phyloP scores from a whole-genome alignment of 2,329 filamentous ascomycete species.

The Scedosporium boydii region DNA sequence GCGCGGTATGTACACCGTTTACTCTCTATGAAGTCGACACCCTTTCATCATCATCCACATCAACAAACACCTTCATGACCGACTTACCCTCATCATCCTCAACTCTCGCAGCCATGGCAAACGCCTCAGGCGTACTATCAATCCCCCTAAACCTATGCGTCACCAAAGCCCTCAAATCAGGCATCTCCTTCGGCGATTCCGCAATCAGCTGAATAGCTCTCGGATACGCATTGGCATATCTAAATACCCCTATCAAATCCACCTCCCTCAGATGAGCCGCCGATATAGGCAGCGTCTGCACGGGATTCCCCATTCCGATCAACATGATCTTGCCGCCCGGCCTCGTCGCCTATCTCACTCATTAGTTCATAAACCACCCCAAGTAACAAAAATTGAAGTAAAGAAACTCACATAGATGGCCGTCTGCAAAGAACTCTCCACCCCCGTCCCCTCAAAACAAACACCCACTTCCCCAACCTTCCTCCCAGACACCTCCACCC shows the following conservation, averaged over 20 bases:
- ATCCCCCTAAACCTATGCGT: slow-evolving; percentile 63
- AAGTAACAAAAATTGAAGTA: not conserved
- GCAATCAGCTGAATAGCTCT: slow-evolving; percentile 40
- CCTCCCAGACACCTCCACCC: slow-evolving; percentile 24
- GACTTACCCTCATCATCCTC: slow-evolving; percentile 60
- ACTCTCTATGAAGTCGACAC: too few relatives aligned
- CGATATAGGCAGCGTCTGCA: slow-evolving; percentile 60
- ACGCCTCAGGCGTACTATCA: slow-evolving; percentile 53
- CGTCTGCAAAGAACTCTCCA: slow-evolving; percentile 65
- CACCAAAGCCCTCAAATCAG: slow-evolving; percentile 57
- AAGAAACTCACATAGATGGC: slow-evolving; percentile 54
- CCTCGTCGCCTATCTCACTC: slow-evolving; percentile 36
- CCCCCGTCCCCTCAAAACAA: slow-evolving; percentile 72
- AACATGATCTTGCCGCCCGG: slow-evolving; percentile 62
- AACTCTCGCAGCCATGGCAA: slow-evolving; percentile 62
- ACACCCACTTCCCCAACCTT: slow-evolving; percentile 54
- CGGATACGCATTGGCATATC: slow-evolving; percentile 68
- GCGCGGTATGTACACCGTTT: too few relatives aligned
- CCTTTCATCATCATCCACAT: slow-evolving; percentile 22
- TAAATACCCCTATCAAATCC: slow-evolving; percentile 61
- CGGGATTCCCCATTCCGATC: slow-evolving; percentile 63
- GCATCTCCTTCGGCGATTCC: slow-evolving; percentile 39
- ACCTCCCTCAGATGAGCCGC: slow-evolving; percentile 61
- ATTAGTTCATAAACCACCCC: not conserved
- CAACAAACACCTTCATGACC: slow-evolving; percentile 65